phyloP scores from a whole-genome alignment of 2,329 filamentous ascomycete species.

The Sarocladiaceae sp. region DNA sequence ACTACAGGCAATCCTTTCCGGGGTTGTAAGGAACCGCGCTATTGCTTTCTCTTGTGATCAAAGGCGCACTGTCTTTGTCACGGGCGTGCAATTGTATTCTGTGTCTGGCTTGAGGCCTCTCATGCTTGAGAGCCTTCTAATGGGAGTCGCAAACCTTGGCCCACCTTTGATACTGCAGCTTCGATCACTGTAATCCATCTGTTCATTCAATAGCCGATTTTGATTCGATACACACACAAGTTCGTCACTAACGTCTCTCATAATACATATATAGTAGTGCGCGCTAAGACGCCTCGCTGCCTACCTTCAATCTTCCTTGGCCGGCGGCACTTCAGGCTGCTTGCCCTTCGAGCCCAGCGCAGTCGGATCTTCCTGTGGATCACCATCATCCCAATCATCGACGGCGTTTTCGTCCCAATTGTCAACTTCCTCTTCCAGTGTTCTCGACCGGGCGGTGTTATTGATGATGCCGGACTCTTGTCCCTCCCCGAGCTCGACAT shows the following conservation, averaged over 20 bases:
- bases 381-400: constrained; percentile 55
- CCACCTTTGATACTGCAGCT: too few relatives aligned
- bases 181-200: too few relatives aligned
- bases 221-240: background rate
- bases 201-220: background rate
- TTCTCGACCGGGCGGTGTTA: constrained; percentile 25
- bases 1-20: too few relatives aligned
- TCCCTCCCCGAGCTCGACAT: constrained; percentile 73
- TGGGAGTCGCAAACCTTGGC: too few relatives aligned
- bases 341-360: background rate
- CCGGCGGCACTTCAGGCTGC: background rate
- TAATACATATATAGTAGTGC: background rate
- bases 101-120: too few relatives aligned
- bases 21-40: too few relatives aligned
- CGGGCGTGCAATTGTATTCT: too few relatives aligned
- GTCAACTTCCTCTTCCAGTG: constrained; percentile 78
- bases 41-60: too few relatives aligned
- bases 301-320: constrained; percentile 3
- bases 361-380: constrained; percentile 16
- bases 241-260: background rate
- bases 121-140: too few relatives aligned
- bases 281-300: background rate
- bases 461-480: constrained; percentile 64
- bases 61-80: too few relatives aligned
- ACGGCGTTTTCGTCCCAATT: constrained; percentile 86